Base-by-base conservation (phyloP, 1,139 yeast genomes). In the Diutina sp. region DNA sequence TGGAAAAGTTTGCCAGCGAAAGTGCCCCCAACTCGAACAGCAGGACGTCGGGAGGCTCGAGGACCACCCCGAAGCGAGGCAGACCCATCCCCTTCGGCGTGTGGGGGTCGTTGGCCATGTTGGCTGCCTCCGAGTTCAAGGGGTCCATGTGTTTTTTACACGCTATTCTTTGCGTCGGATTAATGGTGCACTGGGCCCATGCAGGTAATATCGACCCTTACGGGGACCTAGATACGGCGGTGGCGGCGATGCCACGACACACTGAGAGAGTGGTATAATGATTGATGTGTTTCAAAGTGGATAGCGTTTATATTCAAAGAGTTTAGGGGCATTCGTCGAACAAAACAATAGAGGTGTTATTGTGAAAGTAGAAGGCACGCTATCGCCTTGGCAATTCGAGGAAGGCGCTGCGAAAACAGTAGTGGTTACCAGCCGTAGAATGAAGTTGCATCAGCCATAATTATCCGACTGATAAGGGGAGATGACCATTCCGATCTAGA, bases 21-120 rank as follows among this genome's bases (percentile, higher is more conserved):
- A 47, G 30, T 3, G 51, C 16, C 41, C 41, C 41, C 12, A 47
- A 29, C 12, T 47, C 51, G n/a, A 29, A 16, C 16, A 30, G 35
- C 16, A 30, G 51, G 6, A 28, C 21, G 6, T 47, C 51, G 18
- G 51, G 38, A 14, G 51, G 51, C 30, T 47, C 51, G 35, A 47
- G 38, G 14, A 47, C 30, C 35, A 47, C 16, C 14, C 51, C 51
- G 29, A 47, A 47, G 21, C 51, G 16, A 9, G 51, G 51, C 51
- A 47, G 51, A 30, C 51, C 51, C 35, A 47, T 12, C 30, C 51
- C 51, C 25, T 46, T 46, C n/a, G 51, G 51, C 6, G 51, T 47
- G 51, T 47, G 51, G 38, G 51, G 51, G 21, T 44, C 46, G 41
- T 35, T 35, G 41, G 14, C 41, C 41, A 35, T 35, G 41, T 35